These are phyloP conservation scores for Schwanniomyces vanrijiae DNA, from an alignment of 805 yeast genomes.

Conservation along the genomic window DNA sequence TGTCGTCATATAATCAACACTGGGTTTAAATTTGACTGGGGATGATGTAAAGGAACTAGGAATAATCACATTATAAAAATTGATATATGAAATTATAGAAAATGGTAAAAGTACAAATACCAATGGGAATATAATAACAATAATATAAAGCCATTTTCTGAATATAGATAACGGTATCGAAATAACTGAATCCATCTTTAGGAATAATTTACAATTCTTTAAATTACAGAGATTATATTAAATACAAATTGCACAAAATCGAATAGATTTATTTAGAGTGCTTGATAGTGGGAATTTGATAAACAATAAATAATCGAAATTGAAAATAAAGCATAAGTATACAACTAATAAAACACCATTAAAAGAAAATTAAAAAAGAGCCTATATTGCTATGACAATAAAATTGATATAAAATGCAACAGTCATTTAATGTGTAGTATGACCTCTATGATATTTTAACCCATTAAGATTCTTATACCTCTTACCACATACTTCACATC, in stretches of 20 bases:
- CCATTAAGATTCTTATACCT: conserved; percentile 96
- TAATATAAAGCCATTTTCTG: conserved; percentile 23
- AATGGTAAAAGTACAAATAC: conserved; percentile 32
- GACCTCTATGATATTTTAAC: conserved; percentile 94
- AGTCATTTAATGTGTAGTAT: conserved; percentile 76
- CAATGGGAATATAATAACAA: conserved; percentile 18
- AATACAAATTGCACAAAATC: not conserved
- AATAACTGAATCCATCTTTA: not conserved
- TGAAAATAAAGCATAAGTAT: not conserved
- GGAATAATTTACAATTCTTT: not conserved
- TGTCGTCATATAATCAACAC: not conserved
- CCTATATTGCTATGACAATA: not conserved
- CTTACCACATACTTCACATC: conserved; percentile 98
- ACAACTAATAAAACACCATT: conserved; percentile 3
- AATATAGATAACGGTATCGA: conserved; percentile 19
- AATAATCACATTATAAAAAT: conserved; percentile 33
- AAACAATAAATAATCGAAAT: not conserved
- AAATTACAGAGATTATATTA: not conserved
- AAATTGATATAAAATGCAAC: conserved; percentile 5
- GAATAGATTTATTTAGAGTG: not conserved
- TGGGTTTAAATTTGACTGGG: conserved; percentile 12
- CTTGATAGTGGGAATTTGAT: not conserved
- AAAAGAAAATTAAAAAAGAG: not conserved
- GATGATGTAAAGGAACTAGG: conserved; percentile 21
- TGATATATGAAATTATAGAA: conserved; percentile 32